These are phyloP conservation scores for Camelina sativa DNA, from an alignment of 345 rosid genomes.

Conservation along the genomic window DNA sequence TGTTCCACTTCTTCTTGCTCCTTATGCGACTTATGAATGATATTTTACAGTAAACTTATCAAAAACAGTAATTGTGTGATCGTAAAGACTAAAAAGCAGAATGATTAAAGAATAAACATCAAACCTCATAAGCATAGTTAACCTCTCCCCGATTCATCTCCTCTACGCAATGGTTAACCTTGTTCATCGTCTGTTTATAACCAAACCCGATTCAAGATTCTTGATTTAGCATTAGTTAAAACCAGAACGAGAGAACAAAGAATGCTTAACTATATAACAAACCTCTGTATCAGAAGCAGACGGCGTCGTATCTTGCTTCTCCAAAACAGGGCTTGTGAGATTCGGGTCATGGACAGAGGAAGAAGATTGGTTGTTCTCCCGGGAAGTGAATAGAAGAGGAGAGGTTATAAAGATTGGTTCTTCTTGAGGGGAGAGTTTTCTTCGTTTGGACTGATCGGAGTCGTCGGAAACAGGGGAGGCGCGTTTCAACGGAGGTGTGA, in stretches of 20 bases:
- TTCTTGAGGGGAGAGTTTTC: slow-evolving; percentile 27
- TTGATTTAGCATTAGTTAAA: slow-evolving; percentile 2
- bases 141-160: slow-evolving; percentile 23
- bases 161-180: slow-evolving; percentile 7
- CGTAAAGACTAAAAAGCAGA: neutral
- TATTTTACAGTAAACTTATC: neutral
- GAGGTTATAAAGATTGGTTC: slow-evolving; percentile 22
- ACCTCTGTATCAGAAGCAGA: slow-evolving; percentile 30
- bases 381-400: slow-evolving; percentile 23
- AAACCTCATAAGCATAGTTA: slow-evolving; percentile 37
- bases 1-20: slow-evolving; percentile 11
- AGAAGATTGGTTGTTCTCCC: slow-evolving; percentile 11
- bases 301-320: slow-evolving; percentile 32
- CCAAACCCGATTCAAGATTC: slow-evolving; percentile 23
- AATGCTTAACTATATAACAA: neutral
- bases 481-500: slow-evolving; percentile 38
- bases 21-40: neutral
- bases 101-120: neutral
- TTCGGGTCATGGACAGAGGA: slow-evolving; percentile 2
- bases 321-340: slow-evolving; percentile 6
- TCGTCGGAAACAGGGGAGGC: slow-evolving; percentile 43
- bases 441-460: slow-evolving; percentile 36
- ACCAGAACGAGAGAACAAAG: neutral
- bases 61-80: neutral
- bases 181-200: slow-evolving; percentile 30